A percentile compares a stretch with the other conserved stretches of the same genome.
These are phyloP conservation scores for Coleophoma eucalyptorum DNA, from an alignment of 2,329 filamentous ascomycete species.

Conservation along the genomic window DNA sequence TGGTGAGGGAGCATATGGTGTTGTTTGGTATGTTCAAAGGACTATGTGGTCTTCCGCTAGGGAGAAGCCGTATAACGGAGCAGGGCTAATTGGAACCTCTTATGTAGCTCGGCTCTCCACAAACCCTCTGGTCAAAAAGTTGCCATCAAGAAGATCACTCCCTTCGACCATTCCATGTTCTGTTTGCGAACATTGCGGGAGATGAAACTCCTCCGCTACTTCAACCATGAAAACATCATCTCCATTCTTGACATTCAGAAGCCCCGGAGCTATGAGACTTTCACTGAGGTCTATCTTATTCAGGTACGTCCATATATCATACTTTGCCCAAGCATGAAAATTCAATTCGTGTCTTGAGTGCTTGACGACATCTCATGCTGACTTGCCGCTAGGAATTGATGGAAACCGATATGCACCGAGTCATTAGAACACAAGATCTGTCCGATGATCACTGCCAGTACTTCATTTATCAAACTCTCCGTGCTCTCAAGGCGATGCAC, in stretches of 20 bases:
- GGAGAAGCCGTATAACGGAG: background rate
- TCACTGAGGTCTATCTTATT: slow-evolving; percentile 97
- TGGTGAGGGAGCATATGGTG: slow-evolving; percentile 95
- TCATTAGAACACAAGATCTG: slow-evolving; percentile 96
- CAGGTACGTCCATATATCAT: slow-evolving; percentile 57
- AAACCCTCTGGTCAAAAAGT: slow-evolving; percentile 98
- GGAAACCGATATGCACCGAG: slow-evolving; percentile 99
- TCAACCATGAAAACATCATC: slow-evolving; percentile 99
- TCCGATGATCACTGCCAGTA: slow-evolving; percentile 99
- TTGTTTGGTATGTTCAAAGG: slow-evolving; percentile 75
- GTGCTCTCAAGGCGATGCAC: slow-evolving; percentile 98
- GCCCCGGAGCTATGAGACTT: slow-evolving; percentile 90
- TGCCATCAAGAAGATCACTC: slow-evolving; percentile 99
- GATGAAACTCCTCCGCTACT: slow-evolving; percentile 98
- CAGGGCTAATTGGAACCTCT: background rate
- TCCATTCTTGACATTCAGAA: slow-evolving; percentile 99
- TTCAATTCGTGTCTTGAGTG: too few relatives aligned
- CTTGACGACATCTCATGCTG: background rate
- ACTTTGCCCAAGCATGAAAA: too few relatives aligned
- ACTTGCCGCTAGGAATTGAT: slow-evolving; percentile 71
- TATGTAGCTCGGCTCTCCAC: slow-evolving; percentile 82
- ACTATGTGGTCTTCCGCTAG: background rate
- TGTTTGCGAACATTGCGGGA: slow-evolving; percentile 93
- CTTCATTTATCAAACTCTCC: slow-evolving; percentile 99
- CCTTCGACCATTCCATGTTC: slow-evolving; percentile 99